Conservation (phyloP, 225 moss, liverwort and hornwort species). For the Climacium dendroides region DNA sequence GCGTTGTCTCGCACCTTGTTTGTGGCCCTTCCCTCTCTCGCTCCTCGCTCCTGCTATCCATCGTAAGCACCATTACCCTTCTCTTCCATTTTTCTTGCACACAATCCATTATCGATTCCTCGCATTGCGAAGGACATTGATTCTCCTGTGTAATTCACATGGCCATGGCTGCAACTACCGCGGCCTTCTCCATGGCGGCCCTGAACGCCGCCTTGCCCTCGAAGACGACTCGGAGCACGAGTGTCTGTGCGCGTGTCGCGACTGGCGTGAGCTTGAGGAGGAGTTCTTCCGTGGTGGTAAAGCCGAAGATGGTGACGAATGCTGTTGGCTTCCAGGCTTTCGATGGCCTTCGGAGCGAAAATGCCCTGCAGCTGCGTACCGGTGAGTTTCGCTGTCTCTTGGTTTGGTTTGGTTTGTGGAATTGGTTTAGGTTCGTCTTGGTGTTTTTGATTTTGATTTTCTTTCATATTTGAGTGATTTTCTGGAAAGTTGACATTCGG, state of each 20-base stretch:
- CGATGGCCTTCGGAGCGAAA: slow-evolving; percentile 28
- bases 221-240: neutral
- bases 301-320: neutral
- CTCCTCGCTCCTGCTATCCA: neutral
- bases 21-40: neutral
- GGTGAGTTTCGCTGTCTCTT: slow-evolving; percentile 4
- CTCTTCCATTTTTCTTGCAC: neutral
- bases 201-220: slow-evolving; percentile 30
- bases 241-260: neutral
- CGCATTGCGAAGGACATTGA: neutral
- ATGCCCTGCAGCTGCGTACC: slow-evolving; percentile 29
- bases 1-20: neutral
- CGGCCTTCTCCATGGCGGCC: slow-evolving; percentile 43
- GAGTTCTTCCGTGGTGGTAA: neutral
- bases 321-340: slow-evolving; percentile 27
- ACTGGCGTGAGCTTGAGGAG: neutral
- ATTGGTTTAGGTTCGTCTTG: neutral
- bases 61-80: neutral
- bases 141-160: neutral
- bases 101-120: neutral
- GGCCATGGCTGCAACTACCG: slow-evolving; percentile 27
- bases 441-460: neutral
- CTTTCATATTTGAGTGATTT: neutral
- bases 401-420: neutral
- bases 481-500: neutral